phyloP scores from a whole-genome alignment of 495 filamentous ascomycete species.

The Astrothelium macrocarpum region DNA sequence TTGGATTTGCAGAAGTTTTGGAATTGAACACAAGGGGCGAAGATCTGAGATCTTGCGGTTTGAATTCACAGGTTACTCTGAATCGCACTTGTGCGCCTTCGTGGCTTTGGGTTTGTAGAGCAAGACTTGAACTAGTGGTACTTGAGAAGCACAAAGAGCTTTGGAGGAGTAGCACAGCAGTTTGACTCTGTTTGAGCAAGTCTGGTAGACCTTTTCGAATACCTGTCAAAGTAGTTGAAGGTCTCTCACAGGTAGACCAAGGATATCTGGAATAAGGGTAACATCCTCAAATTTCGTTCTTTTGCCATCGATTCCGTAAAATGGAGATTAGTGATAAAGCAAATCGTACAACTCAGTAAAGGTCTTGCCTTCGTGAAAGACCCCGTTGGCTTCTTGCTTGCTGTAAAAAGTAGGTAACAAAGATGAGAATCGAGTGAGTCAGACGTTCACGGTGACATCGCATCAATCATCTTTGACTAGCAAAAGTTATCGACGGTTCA shows the following conservation, averaged over 20 bases:
- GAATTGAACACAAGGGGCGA: too few relatives aligned
- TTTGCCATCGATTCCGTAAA: not conserved
- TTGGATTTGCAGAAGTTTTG: too few relatives aligned
- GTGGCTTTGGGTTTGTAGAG: conserved; percentile 56
- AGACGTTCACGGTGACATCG: too few relatives aligned
- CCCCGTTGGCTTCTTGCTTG: too few relatives aligned
- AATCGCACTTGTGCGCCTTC: conserved; percentile 53
- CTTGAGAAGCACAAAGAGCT: conserved; percentile 69
- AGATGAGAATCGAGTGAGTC: not conserved
- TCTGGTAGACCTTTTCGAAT: too few relatives aligned
- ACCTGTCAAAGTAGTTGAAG: conserved; percentile 56
- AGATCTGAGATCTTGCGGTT: conserved; percentile 84
- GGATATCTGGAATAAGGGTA: conserved; percentile 58
- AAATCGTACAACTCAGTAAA: conserved; percentile 43
- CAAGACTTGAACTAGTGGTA: conserved; percentile 73
- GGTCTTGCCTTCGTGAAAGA: conserved; percentile 49
- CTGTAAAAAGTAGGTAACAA: not conserved
- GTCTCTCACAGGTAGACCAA: conserved; percentile 49
- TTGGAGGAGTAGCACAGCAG: conserved; percentile 66
- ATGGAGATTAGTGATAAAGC: not conserved
- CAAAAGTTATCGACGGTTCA: too few relatives aligned
- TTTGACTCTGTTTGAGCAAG: conserved; percentile 44
- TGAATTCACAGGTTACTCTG: conserved; percentile 55
- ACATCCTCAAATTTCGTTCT: conserved; percentile 80
- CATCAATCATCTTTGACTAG: too few relatives aligned